phyloP scores from a whole-genome alignment of 2,329 filamentous ascomycete genomes.

The Onygenales sp. region DNA sequence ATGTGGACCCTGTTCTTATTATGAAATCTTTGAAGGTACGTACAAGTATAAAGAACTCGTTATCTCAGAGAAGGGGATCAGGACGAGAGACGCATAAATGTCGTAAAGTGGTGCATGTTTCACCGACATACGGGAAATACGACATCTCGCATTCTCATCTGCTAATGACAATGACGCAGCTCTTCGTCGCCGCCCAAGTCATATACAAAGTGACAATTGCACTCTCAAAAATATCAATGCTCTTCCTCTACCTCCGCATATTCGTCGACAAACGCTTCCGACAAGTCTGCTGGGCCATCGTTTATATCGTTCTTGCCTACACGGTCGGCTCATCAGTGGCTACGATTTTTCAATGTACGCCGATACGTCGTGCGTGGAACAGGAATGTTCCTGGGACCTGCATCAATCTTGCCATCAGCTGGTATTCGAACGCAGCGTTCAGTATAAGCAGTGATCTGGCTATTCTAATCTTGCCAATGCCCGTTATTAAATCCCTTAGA shows the following conservation, averaged over 20 bases:
- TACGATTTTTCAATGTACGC: constrained; percentile 44
- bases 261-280: constrained; percentile 40
- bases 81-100: no score
- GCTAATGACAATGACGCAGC: constrained; percentile 20
- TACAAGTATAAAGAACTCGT: no score
- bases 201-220: constrained; percentile 48
- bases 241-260: constrained; percentile 46
- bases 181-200: constrained; percentile 43
- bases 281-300: constrained; percentile 32
- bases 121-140: neutral
- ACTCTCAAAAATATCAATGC: constrained; percentile 44
- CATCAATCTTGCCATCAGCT: constrained; percentile 38
- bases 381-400: constrained; percentile 34
- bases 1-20: neutral
- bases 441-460: constrained; percentile 27
- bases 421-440: constrained; percentile 39
- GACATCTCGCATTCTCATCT: neutral
- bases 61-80: no score
- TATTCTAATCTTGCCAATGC: constrained; percentile 26
- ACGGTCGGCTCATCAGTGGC: constrained; percentile 36
- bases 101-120: no score
- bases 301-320: constrained; percentile 37
- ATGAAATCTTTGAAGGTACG: neutral
- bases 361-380: constrained; percentile 40
- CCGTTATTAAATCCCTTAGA: constrained; percentile 20